Conservation (phyloP, 176 grass and related monocot species). For the Dactylis glomerata region DNA sequence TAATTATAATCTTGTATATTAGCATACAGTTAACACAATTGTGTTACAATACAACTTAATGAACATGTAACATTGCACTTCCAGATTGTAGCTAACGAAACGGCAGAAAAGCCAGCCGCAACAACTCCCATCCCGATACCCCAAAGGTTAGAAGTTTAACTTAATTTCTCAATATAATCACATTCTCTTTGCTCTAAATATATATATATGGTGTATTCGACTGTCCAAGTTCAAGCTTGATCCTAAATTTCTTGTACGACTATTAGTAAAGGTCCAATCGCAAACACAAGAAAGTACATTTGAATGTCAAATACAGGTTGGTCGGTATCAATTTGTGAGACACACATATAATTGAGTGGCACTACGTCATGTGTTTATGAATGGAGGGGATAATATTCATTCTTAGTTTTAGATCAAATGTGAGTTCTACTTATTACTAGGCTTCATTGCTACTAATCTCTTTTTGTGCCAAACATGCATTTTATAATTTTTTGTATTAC, state of each 20-base stretch:
- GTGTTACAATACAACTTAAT: background rate
- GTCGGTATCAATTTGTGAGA: background rate
- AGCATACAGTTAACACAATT: background rate
- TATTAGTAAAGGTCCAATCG: background rate
- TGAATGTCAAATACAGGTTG: background rate
- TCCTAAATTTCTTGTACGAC: background rate
- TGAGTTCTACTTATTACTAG: background rate
- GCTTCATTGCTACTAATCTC: background rate
- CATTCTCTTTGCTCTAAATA: background rate
- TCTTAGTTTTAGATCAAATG: background rate
- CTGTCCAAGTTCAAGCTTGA: background rate
- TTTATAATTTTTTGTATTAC: background rate
- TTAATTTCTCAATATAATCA: background rate
- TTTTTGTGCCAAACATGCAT: background rate
- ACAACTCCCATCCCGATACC: background rate
- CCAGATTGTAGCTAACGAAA: constrained; percentile 15
- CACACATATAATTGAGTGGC: background rate
- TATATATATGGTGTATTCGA: background rate
- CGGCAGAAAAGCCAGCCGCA: background rate
- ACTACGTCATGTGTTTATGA: background rate
- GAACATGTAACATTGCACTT: background rate
- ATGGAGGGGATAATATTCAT: background rate
- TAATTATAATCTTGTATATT: constrained; percentile 9
- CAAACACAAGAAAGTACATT: background rate
- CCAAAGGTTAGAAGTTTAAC: constrained; percentile 12